These are phyloP conservation scores for Colletotrichum lindemuthianum DNA, from an alignment of 2,329 filamentous ascomycete species.

Conservation along the genomic window DNA sequence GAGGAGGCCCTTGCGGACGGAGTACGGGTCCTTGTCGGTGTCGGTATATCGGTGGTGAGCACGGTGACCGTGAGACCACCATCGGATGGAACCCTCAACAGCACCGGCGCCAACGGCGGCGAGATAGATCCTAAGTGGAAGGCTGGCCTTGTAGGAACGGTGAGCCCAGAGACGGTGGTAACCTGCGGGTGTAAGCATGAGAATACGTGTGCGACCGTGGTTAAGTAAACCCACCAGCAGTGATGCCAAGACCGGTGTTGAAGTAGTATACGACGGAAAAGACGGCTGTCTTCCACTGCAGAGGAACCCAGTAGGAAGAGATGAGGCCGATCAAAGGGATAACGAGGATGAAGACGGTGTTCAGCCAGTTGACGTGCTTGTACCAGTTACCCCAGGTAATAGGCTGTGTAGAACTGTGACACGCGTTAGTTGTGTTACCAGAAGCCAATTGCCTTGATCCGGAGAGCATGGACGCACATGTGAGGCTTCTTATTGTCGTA, in stretches of 20 bases:
- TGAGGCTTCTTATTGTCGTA: conserved; percentile 77
- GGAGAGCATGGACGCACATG: conserved; percentile 55
- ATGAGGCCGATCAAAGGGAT: conserved; percentile 80
- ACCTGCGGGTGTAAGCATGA: conserved; percentile 34
- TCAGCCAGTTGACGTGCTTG: conserved; percentile 95
- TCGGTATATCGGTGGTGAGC: conserved; percentile 93
- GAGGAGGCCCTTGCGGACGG: conserved; percentile 84
- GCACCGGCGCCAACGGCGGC: conserved; percentile 84
- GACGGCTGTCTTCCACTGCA: conserved; percentile 75
- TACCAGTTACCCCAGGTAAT: conserved; percentile 88
- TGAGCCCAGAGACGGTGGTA: conserved; percentile 85
- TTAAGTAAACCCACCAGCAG: conserved; percentile 66
- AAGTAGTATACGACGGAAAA: conserved; percentile 85
- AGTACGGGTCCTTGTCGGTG: conserved; percentile 92
- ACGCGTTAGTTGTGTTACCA: background rate
- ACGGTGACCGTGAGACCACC: conserved; percentile 89
- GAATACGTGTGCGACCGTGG: background rate
- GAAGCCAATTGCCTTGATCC: background rate
- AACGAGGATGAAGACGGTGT: conserved; percentile 81
- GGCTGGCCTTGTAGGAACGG: conserved; percentile 80
- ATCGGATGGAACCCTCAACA: conserved; percentile 86
- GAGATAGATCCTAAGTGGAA: conserved; percentile 83
- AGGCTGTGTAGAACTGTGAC: conserved; percentile 71
- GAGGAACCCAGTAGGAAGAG: conserved; percentile 80
- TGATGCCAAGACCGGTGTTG: conserved; percentile 83